Evolutionary conservation across 352 stramenopile species (phyloP).

Genomic region (Phytophthora pistaciae): DNA sequence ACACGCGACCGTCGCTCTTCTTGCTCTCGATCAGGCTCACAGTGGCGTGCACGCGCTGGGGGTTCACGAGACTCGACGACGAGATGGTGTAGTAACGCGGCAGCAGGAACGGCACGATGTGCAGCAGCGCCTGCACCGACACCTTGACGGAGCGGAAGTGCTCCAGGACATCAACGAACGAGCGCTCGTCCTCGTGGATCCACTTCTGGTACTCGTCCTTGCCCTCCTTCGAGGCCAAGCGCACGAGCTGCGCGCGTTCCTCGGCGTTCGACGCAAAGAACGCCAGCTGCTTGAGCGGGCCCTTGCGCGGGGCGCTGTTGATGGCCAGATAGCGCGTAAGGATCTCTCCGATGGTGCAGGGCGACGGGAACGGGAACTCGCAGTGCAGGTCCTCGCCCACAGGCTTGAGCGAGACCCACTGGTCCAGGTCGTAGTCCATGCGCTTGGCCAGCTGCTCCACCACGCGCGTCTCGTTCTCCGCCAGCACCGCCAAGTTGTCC

Average conservation of each 20-base stretch:
- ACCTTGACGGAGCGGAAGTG: constrained; percentile 76
- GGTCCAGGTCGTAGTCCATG: constrained; percentile 92
- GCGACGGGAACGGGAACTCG: constrained; percentile 94
- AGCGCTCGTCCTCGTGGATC: constrained; percentile 92
- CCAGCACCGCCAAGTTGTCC: constrained; percentile 95
- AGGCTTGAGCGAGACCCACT: constrained; percentile 86
- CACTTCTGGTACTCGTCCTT: constrained; percentile 95
- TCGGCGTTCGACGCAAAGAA: constrained; percentile 69
- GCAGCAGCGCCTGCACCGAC: constrained; percentile 86
- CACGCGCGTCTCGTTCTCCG: constrained; percentile 83
- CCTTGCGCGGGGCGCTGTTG: constrained; percentile 90
- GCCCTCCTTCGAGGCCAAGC: constrained; percentile 86
- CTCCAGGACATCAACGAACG: constrained; percentile 92
- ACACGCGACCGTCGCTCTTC: constrained; percentile 81
- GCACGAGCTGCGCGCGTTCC: constrained; percentile 66
- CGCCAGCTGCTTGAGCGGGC: constrained; percentile 83
- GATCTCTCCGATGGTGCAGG: constrained; percentile 93
- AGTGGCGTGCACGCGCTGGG: constrained; percentile 94
- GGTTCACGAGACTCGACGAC: constrained; percentile 94
- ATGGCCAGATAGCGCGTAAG: constrained; percentile 95
- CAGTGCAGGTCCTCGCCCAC: constrained; percentile 53
- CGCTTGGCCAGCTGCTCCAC: constrained; percentile 88
- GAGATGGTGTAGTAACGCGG: constrained; percentile 99
- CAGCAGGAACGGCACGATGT: constrained; percentile 93
- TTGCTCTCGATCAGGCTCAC: constrained; percentile 93